phyloP scores from a whole-genome alignment of 768 basidiomycete species.

The Kwoniella bestiolae region DNA sequence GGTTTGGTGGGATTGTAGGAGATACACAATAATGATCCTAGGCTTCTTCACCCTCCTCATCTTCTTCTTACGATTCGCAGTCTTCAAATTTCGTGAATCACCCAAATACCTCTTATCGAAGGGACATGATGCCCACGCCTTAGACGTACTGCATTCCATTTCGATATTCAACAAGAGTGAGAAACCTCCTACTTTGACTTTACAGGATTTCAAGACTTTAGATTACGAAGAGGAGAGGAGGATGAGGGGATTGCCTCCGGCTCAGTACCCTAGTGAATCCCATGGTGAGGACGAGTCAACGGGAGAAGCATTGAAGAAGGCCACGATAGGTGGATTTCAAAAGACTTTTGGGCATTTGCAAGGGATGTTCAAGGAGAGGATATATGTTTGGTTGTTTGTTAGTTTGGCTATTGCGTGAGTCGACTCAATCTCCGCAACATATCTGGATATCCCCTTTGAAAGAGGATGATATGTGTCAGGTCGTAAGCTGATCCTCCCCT shows the following conservation, averaged over 20 bases:
- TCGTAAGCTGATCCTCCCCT: background rate
- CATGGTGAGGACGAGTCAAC: too few species aligned
- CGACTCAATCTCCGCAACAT: too few species aligned
- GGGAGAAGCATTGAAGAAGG: too few species aligned
- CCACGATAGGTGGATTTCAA: conserved; percentile 15
- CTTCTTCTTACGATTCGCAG: conserved; percentile 64
- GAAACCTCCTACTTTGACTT: conserved; percentile 43
- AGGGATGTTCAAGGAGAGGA: conserved; percentile 46
- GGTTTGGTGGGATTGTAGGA: conserved; percentile 43
- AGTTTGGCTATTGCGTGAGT: conserved; percentile 45
- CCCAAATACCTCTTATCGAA: conserved; percentile 67
- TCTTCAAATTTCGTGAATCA: conserved; percentile 67
- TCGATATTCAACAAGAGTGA: conserved; percentile 55
- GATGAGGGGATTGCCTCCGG: background rate
- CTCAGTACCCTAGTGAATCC: background rate
- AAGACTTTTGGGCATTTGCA: conserved; percentile 51
- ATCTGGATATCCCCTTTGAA: too few species aligned
- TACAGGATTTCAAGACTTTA: conserved; percentile 55
- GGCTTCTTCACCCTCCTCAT: conserved; percentile 61
- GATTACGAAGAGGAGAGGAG: conserved; percentile 40
- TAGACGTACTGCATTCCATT: conserved; percentile 58
- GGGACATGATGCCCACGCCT: conserved; percentile 65
- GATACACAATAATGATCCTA: conserved; percentile 62
- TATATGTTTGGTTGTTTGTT: conserved; percentile 44
- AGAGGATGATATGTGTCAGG: too few species aligned